These are phyloP conservation scores for Ogataea zsoltii DNA, from an alignment of 805 yeast genomes.

Conservation along the genomic window DNA sequence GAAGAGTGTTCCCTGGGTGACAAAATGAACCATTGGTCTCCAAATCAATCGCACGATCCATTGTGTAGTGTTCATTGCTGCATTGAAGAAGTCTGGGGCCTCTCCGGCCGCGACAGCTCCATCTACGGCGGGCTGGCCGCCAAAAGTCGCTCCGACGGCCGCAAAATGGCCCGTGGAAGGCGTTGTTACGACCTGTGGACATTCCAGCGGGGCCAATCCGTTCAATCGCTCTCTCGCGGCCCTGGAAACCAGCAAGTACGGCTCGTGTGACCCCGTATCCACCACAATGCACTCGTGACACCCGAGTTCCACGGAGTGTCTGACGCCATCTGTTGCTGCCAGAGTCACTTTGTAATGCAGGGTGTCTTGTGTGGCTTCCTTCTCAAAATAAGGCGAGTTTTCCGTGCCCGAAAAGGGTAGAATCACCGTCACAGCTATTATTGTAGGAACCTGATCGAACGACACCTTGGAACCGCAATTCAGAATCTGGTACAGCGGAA, in stretches of 20 bases:
- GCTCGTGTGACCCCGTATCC: slow-evolving; percentile 36
- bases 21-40: slow-evolving; percentile 11
- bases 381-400: slow-evolving; percentile 10
- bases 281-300: slow-evolving; percentile 44
- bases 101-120: no score
- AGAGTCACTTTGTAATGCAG: slow-evolving; percentile 31
- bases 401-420: slow-evolving; percentile 5
- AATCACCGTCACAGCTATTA: slow-evolving; percentile 15
- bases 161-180: not conserved
- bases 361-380: slow-evolving; percentile 3
- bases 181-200: not conserved
- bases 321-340: slow-evolving; percentile 14
- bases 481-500: slow-evolving; percentile 21
- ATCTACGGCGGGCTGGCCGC: no score
- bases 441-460: slow-evolving; percentile 22
- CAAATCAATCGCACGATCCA: not conserved
- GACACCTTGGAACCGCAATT: slow-evolving; percentile 16
- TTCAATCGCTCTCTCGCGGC: slow-evolving; percentile 36
- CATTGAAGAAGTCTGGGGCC: no score
- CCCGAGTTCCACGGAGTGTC: slow-evolving; percentile 27
- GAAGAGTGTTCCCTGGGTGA: slow-evolving; percentile 18
- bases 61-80: not conserved
- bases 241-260: slow-evolving; percentile 42
- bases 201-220: slow-evolving; percentile 15
- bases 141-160: not conserved